Evolutionary conservation across 2,329 filamentous ascomycete genomes (phyloP), one percentile per base, ranked within the genome.

Genomic region (Pseudopithomyces chartarum): DNA sequence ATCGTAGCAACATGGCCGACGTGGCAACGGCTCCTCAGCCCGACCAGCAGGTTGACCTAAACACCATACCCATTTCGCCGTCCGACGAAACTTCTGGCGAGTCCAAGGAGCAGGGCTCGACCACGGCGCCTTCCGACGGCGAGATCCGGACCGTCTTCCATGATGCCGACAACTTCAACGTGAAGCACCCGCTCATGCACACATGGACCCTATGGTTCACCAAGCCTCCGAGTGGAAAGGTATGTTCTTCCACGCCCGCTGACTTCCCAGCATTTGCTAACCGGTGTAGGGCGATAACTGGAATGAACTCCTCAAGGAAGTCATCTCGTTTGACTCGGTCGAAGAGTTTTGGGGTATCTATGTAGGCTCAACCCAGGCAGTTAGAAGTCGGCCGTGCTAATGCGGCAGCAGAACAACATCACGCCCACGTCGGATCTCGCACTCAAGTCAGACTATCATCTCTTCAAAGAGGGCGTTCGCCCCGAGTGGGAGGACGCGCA

Each of bases 301-400:
- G 95, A 96, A 96, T 67, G 95, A 99, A 76, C 83, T 98, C 61
- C 82, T 99, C 62, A 99, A 99, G 82, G 92, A 99, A 79, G 94
- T 99, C 69, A 97, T 99, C 73, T 97, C 92, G 55, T 98, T 99
- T 73, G 92, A 97, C 81, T 97, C 93, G 2, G 95, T 99, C 23
- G 95, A 99, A 81, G 96, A 99, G 79, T 99, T 99, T 80, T 99
- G 95, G 95, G 95, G 95, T 58, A 91, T 99, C 76, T 98, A 98
- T 80, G 96, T 99, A 85, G 77, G 93, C 83, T 38, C 22, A 19
- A 38, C 17, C 29, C 46, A 23, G 23, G 3, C 33, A 12, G 34
- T 6, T 33, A 47, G 13, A 13, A 39, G 15, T 19, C 47, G 22
- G 36, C 12, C 20, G 45, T 15, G 50, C 65, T 67, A 62, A 70